A percentile compares a stretch with the other conserved stretches of the same genome.
These are phyloP conservation scores for Arabidopsis lyrata DNA, from an alignment of 441 rosid genomes.

Conservation along the genomic window DNA sequence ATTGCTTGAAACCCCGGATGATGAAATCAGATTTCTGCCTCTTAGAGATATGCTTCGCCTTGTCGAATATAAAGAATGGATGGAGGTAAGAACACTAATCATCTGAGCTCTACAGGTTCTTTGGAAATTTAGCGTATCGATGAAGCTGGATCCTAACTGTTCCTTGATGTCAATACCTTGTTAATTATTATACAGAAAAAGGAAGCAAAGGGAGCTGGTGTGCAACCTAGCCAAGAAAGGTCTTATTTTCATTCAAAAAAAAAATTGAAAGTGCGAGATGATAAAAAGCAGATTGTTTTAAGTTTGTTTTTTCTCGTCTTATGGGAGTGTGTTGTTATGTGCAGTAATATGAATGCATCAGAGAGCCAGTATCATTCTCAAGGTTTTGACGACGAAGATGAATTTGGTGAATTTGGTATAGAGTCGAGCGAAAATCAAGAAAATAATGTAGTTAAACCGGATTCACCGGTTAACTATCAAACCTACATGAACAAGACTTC, in stretches of 20 bases:
- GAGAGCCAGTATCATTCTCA: constrained; percentile 41
- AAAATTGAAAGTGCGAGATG: constrained; percentile 2
- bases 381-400: constrained; percentile 50
- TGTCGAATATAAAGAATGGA: constrained; percentile 68
- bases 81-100: constrained; percentile 54
- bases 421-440: constrained; percentile 53
- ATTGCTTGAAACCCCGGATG: constrained; percentile 82
- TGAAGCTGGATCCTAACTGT: constrained; percentile 5
- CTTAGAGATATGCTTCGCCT: constrained; percentile 77
- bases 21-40: constrained; percentile 69
- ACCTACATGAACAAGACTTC: constrained; percentile 75
- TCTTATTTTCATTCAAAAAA: constrained; percentile 34
- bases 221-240: constrained; percentile 57
- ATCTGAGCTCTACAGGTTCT: neutral
- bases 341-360: constrained; percentile 30
- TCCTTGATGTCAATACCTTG: constrained; percentile 6
- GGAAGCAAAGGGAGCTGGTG: constrained; percentile 56
- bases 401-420: constrained; percentile 50
- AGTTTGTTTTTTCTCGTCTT: neutral
- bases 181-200: constrained; percentile 55
- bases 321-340: constrained; percentile 25
- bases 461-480: constrained; percentile 65
- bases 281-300: neutral
- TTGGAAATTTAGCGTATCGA: neutral
- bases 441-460: constrained; percentile 24